Conservation (phyloP, 2,329 filamentous ascomycete genomes). For the Eutypa lata region DNA sequence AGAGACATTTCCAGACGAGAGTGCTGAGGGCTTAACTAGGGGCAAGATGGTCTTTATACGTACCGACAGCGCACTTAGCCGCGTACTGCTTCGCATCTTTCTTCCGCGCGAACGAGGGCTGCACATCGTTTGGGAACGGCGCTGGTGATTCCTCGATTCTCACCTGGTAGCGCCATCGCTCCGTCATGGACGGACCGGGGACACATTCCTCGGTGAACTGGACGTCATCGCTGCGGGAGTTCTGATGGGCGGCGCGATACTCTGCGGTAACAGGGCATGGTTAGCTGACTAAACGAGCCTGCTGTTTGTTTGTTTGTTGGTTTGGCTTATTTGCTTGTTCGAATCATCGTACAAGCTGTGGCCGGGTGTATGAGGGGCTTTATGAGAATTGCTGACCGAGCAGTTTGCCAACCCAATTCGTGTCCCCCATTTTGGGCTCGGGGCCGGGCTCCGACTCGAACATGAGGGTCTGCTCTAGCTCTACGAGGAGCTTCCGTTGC, state of each 20-base stretch:
- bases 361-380: background rate
- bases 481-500: conserved; percentile 38
- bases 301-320: conserved; percentile 6
- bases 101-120: conserved; percentile 41
- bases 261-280: conserved; percentile 27
- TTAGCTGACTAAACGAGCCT: conserved; percentile 9
- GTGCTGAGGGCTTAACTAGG: no score
- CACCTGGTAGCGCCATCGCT: conserved; percentile 24
- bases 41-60: no score
- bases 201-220: conserved; percentile 17
- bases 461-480: conserved; percentile 30
- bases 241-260: conserved; percentile 24
- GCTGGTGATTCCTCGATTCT: conserved; percentile 19
- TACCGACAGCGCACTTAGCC: conserved; percentile 44
- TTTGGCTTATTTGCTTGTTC: background rate
- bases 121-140: conserved; percentile 20
- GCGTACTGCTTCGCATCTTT: conserved; percentile 55
- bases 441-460: conserved; percentile 2
- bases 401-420: conserved; percentile 39
- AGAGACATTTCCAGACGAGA: no score
- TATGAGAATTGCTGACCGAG: conserved; percentile 25
- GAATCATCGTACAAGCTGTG: background rate
- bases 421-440: conserved; percentile 23
- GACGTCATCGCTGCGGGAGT: conserved; percentile 4
- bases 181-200: conserved; percentile 4